Conservation (phyloP, 2,329 filamentous ascomycete genomes). For the Dryadomyces quercivorus region DNA sequence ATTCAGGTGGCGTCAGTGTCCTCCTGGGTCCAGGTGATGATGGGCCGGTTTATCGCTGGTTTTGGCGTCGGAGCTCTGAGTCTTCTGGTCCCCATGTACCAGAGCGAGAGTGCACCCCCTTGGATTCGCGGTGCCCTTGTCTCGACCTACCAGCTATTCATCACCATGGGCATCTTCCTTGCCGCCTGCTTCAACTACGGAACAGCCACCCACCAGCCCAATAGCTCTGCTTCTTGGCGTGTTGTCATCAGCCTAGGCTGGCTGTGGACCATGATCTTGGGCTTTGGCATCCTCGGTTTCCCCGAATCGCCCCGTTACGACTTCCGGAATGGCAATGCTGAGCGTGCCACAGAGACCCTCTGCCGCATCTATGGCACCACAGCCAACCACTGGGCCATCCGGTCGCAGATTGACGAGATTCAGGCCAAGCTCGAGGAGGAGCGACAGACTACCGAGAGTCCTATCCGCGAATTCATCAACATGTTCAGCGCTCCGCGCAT, state of each 20-base stretch:
- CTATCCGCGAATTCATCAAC: constrained; percentile 38
- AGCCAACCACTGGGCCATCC: constrained; percentile 9
- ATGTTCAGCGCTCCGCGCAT: constrained; percentile 45
- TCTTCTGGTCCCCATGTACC: constrained; percentile 43
- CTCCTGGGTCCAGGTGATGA: constrained; percentile 47
- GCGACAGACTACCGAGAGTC: constrained; percentile 30
- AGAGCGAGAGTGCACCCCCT: constrained; percentile 49
- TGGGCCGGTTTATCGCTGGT: constrained; percentile 54
- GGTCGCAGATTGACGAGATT: constrained; percentile 9
- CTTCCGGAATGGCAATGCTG: constrained; percentile 5
- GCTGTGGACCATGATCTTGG: constrained; percentile 38
- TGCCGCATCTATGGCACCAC: constrained; percentile 8
- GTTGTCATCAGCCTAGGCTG: constrained; percentile 48
- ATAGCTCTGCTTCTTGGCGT: constrained; percentile 40
- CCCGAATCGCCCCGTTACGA: constrained; percentile 42
- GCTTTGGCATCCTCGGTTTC: constrained; percentile 37
- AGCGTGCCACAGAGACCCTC: constrained; percentile 8
- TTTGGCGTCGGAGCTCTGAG: constrained; percentile 56
- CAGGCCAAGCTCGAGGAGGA: constrained; percentile 19
- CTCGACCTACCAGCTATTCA: constrained; percentile 60
- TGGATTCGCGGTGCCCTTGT: constrained; percentile 53
- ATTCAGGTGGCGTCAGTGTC: constrained; percentile 49
- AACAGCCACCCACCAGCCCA: constrained; percentile 28
- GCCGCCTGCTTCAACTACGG: constrained; percentile 37
- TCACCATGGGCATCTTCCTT: constrained; percentile 56